These are phyloP conservation scores for Boechera divaricarpa DNA, from an alignment of 345 rosid species.

Conservation along the genomic window DNA sequence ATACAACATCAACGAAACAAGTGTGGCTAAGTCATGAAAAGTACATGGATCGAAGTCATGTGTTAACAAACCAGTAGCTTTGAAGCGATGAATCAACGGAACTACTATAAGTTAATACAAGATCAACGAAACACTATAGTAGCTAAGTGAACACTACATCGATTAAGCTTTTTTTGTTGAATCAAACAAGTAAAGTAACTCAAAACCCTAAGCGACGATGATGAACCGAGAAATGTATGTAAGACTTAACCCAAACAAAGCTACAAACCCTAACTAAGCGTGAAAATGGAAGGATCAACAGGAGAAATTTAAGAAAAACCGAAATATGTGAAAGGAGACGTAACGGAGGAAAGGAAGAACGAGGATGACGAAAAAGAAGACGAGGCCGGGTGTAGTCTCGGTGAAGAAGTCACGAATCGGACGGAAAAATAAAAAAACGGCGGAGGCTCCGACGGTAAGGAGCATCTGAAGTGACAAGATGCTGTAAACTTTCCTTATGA, in stretches of 20 bases:
- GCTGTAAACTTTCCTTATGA: slow-evolving; percentile 64
- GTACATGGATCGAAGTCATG: neutral
- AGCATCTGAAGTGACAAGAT: slow-evolving; percentile 57
- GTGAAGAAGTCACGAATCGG: slow-evolving; percentile 54
- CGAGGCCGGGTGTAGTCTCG: slow-evolving; percentile 45
- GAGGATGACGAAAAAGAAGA: slow-evolving; percentile 46
- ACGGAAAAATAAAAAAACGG: slow-evolving; percentile 48
- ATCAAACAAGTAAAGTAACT: neutral
- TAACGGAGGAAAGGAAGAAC: slow-evolving; percentile 53
- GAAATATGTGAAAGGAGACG: neutral
- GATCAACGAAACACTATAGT: neutral
- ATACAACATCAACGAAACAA: neutral
- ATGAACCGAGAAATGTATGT: too few relatives aligned
- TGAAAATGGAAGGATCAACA: neutral
- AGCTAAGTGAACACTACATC: neutral
- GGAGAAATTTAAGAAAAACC: neutral
- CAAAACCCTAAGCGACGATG: neutral
- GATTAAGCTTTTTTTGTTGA: neutral
- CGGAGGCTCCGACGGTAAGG: slow-evolving; percentile 51
- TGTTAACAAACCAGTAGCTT: too few relatives aligned
- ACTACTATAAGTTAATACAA: too few relatives aligned
- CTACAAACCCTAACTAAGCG: neutral
- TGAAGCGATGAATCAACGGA: too few relatives aligned
- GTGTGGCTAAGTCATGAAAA: neutral
- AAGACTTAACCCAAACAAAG: neutral